Conservation (phyloP, 1,284 basidiomycete genomes). For the Microbotryomycetes sp. region DNA sequence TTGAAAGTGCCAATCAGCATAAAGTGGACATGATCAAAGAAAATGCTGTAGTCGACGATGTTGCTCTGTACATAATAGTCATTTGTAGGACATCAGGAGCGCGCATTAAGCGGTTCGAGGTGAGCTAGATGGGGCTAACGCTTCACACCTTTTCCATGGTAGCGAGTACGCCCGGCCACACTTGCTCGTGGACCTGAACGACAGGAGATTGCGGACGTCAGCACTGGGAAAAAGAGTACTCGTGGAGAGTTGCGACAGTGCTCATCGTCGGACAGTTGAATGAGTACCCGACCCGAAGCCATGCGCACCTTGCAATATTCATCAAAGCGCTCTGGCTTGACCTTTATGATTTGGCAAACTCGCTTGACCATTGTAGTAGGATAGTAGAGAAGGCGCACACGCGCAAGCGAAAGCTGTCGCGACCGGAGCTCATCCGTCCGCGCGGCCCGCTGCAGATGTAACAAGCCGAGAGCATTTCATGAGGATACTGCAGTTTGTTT, state of each 20-base stretch:
- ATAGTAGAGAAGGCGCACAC: too few species aligned
- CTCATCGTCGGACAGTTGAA: too few species aligned
- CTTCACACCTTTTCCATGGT: slow-evolving; percentile 61
- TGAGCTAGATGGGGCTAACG: slow-evolving; percentile 31
- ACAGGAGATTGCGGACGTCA: too few species aligned
- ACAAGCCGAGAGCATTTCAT: too few species aligned
- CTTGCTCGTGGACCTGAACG: slow-evolving; percentile 51
- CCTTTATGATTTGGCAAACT: slow-evolving; percentile 67
- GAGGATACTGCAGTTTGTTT: too few species aligned
- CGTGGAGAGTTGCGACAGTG: too few species aligned
- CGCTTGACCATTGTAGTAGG: slow-evolving; percentile 46
- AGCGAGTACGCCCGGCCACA: slow-evolving; percentile 64
- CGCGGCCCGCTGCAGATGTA: too few species aligned
- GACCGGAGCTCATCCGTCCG: too few species aligned
- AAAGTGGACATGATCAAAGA: slow-evolving; percentile 38
- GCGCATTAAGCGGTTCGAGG: background rate
- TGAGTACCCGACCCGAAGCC: too few species aligned
- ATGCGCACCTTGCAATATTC: slow-evolving; percentile 55
- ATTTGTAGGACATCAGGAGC: too few species aligned
- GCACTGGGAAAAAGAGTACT: too few species aligned
- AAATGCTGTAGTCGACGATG: slow-evolving; percentile 61
- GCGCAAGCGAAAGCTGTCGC: too few species aligned
- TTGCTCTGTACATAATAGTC: background rate
- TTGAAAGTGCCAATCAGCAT: slow-evolving; percentile 65
- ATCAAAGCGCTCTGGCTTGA: slow-evolving; percentile 55